phyloP scores from a whole-genome alignment of 2,329 filamentous ascomycete species.

The Scedosporium dehoogii region DNA sequence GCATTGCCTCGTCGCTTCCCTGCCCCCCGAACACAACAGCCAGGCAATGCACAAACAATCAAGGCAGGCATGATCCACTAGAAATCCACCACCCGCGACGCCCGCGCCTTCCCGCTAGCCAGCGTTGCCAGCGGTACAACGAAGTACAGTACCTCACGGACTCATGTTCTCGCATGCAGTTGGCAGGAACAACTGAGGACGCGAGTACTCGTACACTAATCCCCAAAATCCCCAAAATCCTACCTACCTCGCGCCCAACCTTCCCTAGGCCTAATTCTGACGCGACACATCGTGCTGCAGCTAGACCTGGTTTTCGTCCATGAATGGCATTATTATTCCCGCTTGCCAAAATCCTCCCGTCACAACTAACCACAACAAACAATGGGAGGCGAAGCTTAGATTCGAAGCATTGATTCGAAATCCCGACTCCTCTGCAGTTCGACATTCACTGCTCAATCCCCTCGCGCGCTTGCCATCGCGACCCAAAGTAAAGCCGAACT shows the following conservation, averaged over 20 bases:
- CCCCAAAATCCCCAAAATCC: too few relatives aligned
- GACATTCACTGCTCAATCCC: background rate
- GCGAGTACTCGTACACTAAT: too few relatives aligned
- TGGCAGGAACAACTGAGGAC: too few relatives aligned
- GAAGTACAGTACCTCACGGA: too few relatives aligned
- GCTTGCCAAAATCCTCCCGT: background rate
- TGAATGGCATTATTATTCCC: background rate
- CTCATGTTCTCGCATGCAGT: too few relatives aligned
- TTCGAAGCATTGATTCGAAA: background rate
- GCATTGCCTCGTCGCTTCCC: too few relatives aligned
- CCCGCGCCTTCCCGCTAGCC: background rate
- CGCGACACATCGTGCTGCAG: background rate
- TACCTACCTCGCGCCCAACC: too few relatives aligned
- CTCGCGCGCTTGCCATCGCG: background rate
- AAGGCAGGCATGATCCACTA: background rate
- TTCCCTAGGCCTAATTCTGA: too few relatives aligned
- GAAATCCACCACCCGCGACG: background rate
- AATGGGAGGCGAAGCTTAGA: background rate
- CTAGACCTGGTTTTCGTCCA: background rate
- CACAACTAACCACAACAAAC: too few relatives aligned
- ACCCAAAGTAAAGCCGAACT: background rate
- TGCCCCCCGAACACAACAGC: too few relatives aligned
- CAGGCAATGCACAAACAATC: too few relatives aligned
- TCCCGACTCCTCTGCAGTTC: background rate
- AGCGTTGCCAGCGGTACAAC: too few relatives aligned